These are phyloP conservation scores for Amauroascus niger DNA, from an alignment of 2,329 filamentous ascomycete species.

Conservation along the genomic window DNA sequence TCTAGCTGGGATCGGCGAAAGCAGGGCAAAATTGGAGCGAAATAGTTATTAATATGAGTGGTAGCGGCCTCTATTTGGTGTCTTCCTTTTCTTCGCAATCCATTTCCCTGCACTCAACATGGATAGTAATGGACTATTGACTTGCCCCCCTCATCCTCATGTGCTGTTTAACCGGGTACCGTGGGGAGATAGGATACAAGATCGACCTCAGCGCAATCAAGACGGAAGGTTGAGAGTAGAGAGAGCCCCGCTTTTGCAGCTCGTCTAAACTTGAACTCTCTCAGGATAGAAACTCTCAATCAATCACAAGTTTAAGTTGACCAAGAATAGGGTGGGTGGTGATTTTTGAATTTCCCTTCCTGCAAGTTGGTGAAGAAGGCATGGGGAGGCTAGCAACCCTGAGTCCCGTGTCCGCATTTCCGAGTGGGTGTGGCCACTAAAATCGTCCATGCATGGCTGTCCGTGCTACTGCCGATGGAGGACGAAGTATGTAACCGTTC, in stretches of 20 bases:
- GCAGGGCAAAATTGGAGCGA: conserved; percentile 9
- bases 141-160: background rate
- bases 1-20: conserved; percentile 8
- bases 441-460: background rate
- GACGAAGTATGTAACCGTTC: background rate
- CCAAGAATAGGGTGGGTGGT: background rate
- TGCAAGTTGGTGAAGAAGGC: background rate
- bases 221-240: too few relatives aligned
- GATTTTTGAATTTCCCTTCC: background rate
- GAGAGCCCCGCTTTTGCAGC: background rate
- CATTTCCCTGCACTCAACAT: background rate
- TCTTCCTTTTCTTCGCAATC: background rate
- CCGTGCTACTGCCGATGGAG: background rate
- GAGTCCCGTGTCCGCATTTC: conserved; percentile 2
- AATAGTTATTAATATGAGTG: background rate
- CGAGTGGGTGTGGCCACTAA: background rate
- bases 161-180: background rate
- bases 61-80: background rate
- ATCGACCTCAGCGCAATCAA: too few relatives aligned
- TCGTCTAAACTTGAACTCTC: background rate
- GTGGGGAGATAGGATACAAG: too few relatives aligned
- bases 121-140: background rate
- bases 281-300: too few relatives aligned
- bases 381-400: background rate
- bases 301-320: too few relatives aligned